phyloP scores from a whole-genome alignment of 257 asterid species.

The Solanum microdontum region DNA sequence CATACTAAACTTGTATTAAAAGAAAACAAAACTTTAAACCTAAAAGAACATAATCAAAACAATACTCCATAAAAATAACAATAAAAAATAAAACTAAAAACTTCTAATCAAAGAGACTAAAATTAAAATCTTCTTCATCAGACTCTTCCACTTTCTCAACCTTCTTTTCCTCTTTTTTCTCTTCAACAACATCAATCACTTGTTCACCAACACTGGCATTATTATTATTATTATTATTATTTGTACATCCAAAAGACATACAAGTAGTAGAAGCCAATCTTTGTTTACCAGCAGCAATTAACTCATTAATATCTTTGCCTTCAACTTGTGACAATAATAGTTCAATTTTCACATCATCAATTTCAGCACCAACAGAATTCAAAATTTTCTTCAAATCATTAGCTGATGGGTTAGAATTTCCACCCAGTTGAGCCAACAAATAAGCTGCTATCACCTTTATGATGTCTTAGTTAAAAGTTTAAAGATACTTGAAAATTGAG shows the following conservation, averaged over 20 bases:
- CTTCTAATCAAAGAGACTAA: not conserved
- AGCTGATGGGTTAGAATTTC: slow-evolving; percentile 1
- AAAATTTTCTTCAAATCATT: slow-evolving; percentile 7
- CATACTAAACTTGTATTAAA: too few relatives aligned
- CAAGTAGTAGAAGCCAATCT: slow-evolving; percentile 2
- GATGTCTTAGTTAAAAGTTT: not conserved
- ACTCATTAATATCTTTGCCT: slow-evolving; percentile 3
- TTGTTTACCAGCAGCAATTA: slow-evolving; percentile 6
- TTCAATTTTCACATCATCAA: slow-evolving; percentile 3
- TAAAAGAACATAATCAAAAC: not conserved
- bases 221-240: not conserved
- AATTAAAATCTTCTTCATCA: slow-evolving; percentile 1
- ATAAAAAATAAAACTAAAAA: not conserved
- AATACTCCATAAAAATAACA: not conserved
- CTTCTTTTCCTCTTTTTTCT: not conserved
- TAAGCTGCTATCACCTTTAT: slow-evolving; percentile 17
- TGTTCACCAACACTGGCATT: not conserved
- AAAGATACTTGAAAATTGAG: not conserved
- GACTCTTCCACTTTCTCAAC: slow-evolving; percentile 3
- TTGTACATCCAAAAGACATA: not conserved
- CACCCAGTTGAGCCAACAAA: slow-evolving; percentile 10
- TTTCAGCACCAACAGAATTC: slow-evolving; percentile 1
- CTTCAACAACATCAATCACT: not conserved
- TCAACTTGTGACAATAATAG: not conserved
- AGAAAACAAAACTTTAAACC: not conserved